Percentiles rank a stretch among this genome's conserved stretches.
Conservation (phyloP, 164 flowering plant genomes). For the Amborella trichopoda region DNA sequence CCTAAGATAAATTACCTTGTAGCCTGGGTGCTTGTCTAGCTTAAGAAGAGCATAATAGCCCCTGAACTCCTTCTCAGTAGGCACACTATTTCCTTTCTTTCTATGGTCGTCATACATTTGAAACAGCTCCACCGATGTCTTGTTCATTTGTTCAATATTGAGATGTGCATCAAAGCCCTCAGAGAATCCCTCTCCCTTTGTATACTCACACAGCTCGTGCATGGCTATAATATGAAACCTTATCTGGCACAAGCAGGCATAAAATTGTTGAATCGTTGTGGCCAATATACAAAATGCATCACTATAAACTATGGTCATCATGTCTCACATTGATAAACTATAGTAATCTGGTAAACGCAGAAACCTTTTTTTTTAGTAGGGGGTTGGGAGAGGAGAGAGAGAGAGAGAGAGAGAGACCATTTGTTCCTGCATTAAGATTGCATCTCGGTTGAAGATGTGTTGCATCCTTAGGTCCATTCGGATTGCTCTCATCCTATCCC, state of each 20-base stretch:
- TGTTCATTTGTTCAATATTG: slow-evolving; percentile 99
- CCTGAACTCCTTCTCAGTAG: slow-evolving; percentile 87
- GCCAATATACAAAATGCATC: too few species aligned
- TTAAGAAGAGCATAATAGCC: slow-evolving; percentile 99
- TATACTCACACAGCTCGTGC: slow-evolving; percentile 93
- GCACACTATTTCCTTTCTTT: slow-evolving; percentile 62
- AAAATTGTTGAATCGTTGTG: too few species aligned
- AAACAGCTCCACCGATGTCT: slow-evolving; percentile 91
- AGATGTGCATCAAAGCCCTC: slow-evolving; percentile 99
- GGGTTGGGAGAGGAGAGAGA: too few species aligned
- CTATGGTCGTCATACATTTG: slow-evolving; percentile 96
- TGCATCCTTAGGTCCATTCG: slow-evolving; percentile 98
- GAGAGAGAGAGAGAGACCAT: slow-evolving; percentile 46
- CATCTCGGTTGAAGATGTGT: slow-evolving; percentile 60
- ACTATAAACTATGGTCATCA: too few species aligned
- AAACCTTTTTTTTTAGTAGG: too few species aligned
- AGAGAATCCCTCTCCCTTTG: slow-evolving; percentile 91
- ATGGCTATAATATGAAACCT: slow-evolving; percentile 90
- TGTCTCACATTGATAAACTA: too few species aligned
- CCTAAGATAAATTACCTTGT: slow-evolving; percentile 48
- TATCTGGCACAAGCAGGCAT: slow-evolving; percentile 50
- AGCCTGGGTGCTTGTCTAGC: slow-evolving; percentile 97
- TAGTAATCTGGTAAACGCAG: too few species aligned
- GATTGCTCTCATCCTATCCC: slow-evolving; percentile 98
- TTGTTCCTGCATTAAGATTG: slow-evolving; percentile 90